Evolutionary conservation across 495 filamentous ascomycete species (phyloP).

Genomic region (Trypethelium eluteriae): DNA sequence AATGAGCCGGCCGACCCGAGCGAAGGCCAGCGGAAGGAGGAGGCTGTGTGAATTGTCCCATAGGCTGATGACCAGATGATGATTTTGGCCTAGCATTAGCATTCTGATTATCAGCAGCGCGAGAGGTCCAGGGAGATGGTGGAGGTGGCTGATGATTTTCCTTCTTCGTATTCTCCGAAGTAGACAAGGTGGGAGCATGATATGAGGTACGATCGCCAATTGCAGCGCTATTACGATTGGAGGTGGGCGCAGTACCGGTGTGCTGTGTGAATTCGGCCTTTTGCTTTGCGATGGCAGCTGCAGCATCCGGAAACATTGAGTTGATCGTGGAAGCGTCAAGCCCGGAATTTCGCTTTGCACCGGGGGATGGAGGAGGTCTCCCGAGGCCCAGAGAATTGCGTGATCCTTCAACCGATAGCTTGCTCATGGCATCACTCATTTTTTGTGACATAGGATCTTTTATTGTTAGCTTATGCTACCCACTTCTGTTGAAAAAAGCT

Average conservation of each 20-base stretch:
- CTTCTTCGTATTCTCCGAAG: constrained; percentile 40
- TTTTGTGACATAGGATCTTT: constrained; percentile 95
- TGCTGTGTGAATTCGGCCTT: constrained; percentile 95
- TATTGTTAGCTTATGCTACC: constrained; percentile 20
- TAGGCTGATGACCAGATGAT: constrained; percentile 77
- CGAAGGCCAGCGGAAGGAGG: constrained; percentile 71
- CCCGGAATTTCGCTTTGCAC: constrained; percentile 81
- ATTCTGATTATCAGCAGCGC: constrained; percentile 41
- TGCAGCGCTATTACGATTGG: constrained; percentile 85
- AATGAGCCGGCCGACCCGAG: constrained; percentile 63
- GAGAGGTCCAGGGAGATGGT: constrained; percentile 52
- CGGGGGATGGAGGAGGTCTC: constrained; percentile 60
- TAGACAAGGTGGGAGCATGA: constrained; percentile 69
- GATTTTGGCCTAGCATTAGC: constrained; percentile 75
- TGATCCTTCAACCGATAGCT: constrained; percentile 75
- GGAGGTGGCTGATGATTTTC: constrained; percentile 43
- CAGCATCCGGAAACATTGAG: constrained; percentile 98
- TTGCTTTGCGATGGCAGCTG: constrained; percentile 92
- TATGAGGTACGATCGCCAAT: constrained; percentile 76
- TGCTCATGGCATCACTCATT: constrained; percentile 94
- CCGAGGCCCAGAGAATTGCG: constrained; percentile 69
- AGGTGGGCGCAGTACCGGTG: constrained; percentile 80
- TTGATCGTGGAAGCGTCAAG: constrained; percentile 92
- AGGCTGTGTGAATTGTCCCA: constrained; percentile 93
- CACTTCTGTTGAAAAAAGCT: constrained; percentile 17